A percentile compares a stretch with the other conserved stretches of the same genome.
phyloP scores from a whole-genome alignment of 768 basidiomycete genomes.

The Lenzites betulinus region DNA sequence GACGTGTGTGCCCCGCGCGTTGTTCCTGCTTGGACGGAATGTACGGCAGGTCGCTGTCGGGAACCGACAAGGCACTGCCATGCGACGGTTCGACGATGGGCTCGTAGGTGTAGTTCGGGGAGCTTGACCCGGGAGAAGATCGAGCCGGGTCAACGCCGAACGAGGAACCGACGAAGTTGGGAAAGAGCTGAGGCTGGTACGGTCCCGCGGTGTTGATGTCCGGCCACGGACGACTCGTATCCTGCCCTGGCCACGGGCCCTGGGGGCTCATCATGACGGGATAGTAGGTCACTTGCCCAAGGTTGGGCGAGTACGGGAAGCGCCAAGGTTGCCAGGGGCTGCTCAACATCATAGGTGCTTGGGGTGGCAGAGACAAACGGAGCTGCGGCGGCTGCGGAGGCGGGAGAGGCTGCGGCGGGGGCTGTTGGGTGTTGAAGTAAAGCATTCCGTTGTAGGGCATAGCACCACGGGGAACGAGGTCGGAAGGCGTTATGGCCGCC shows the following conservation, averaged over 20 bases:
- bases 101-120: neutral
- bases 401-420: slow-evolving; percentile 6
- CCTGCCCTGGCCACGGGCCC: neutral
- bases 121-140: neutral
- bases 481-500: slow-evolving; percentile 2
- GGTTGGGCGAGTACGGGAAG: slow-evolving; percentile 7
- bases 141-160: neutral
- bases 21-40: slow-evolving; percentile 35
- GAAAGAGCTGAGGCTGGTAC: neutral
- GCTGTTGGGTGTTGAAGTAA: slow-evolving; percentile 23
- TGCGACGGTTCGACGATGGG: neutral
- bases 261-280: slow-evolving; percentile 2
- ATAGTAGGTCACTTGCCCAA: slow-evolving; percentile 15
- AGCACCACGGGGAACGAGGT: slow-evolving; percentile 24
- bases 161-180: neutral
- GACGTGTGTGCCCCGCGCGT: slow-evolving; percentile 40
- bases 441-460: slow-evolving; percentile 28
- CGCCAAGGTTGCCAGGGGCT: slow-evolving; percentile 16
- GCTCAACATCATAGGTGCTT: neutral
- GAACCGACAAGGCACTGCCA: neutral
- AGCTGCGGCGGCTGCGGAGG: slow-evolving; percentile 6
- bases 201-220: neutral
- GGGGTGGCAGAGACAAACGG: neutral
- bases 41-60: slow-evolving; percentile 33
- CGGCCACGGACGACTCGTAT: neutral